These are phyloP conservation scores for Crepidotus variabilis DNA, from an alignment of 768 basidiomycete species.

Conservation along the genomic window DNA sequence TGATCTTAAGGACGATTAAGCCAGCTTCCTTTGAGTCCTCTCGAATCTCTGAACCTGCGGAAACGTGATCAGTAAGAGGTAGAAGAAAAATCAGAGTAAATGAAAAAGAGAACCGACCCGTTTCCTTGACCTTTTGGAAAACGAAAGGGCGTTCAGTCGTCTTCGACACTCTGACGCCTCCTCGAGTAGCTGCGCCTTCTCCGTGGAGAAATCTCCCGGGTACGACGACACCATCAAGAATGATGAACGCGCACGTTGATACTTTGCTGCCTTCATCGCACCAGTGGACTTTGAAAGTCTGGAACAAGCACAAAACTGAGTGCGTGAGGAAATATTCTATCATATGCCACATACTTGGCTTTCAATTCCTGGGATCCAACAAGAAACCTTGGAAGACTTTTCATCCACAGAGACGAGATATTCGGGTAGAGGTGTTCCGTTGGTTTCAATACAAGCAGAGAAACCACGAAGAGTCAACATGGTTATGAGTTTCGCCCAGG, in stretches of 20 bases:
- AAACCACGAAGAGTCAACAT: slow-evolving; percentile 60
- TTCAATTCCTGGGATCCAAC: slow-evolving; percentile 64
- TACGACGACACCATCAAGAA: slow-evolving; percentile 59
- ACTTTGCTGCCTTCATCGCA: slow-evolving; percentile 51
- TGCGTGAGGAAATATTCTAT: not conserved
- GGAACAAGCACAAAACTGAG: not conserved
- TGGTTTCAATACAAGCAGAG: slow-evolving; percentile 65
- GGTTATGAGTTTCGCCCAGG: not conserved
- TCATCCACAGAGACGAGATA: slow-evolving; percentile 51
- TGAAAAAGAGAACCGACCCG: slow-evolving; percentile 25
- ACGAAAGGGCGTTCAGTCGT: slow-evolving; percentile 56
- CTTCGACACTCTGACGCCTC: slow-evolving; percentile 47
- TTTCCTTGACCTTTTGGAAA: slow-evolving; percentile 42
- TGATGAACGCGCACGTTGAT: slow-evolving; percentile 57
- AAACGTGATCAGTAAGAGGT: not conserved
- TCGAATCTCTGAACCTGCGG: slow-evolving; percentile 6
- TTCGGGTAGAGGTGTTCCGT: slow-evolving; percentile 47
- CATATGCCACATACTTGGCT: slow-evolving; percentile 44
- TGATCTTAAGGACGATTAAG: slow-evolving; percentile 51
- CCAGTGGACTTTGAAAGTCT: slow-evolving; percentile 67
- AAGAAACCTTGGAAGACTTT: slow-evolving; percentile 44
- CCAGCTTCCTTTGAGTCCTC: slow-evolving; percentile 39
- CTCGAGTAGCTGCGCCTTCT: slow-evolving; percentile 47
- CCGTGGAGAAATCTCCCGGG: slow-evolving; percentile 64
- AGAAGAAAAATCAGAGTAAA: not conserved